Conservation (phyloP, 306 rosid genomes). For the Hippophae gyantsensis region DNA sequence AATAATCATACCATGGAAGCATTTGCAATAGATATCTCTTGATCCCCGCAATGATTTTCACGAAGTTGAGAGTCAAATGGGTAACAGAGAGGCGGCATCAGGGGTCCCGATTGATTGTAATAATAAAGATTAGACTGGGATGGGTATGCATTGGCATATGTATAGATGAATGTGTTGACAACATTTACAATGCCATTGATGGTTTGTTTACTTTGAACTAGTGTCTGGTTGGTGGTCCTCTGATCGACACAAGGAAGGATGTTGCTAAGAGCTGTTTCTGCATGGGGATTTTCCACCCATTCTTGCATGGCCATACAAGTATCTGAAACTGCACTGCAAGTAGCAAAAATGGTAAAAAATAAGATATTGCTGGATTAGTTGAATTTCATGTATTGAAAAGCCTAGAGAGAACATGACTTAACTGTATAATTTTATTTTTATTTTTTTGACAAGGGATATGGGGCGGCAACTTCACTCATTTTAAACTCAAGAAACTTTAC, state of each 20-base stretch:
- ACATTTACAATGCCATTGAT: slow-evolving; percentile 55
- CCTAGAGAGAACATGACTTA: too few relatives aligned
- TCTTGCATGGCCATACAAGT: slow-evolving; percentile 86
- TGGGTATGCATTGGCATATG: slow-evolving; percentile 52
- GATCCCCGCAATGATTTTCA: slow-evolving; percentile 50
- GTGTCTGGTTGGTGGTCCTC: slow-evolving; percentile 71
- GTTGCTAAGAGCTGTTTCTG: slow-evolving; percentile 83
- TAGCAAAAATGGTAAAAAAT: too few relatives aligned
- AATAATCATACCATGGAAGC: slow-evolving; percentile 51
- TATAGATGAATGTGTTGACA: slow-evolving; percentile 54
- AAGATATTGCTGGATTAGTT: too few relatives aligned
- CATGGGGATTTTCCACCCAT: slow-evolving; percentile 84
- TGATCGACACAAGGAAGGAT: slow-evolving; percentile 93
- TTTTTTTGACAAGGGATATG: too few relatives aligned
- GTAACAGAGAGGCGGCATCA: slow-evolving; percentile 78
- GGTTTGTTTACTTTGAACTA: slow-evolving; percentile 65
- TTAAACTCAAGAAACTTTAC: too few relatives aligned
- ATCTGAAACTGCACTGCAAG: slow-evolving; percentile 66
- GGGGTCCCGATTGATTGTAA: slow-evolving; percentile 80
- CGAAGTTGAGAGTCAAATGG: slow-evolving; percentile 53
- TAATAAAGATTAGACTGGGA: slow-evolving; percentile 22
- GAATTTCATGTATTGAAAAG: too few relatives aligned
- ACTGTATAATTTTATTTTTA: too few relatives aligned
- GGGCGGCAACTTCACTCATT: too few relatives aligned
- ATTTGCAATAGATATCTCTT: slow-evolving; percentile 59